phyloP scores from a whole-genome alignment of 306 rosid genomes.

The Malus domestica region DNA sequence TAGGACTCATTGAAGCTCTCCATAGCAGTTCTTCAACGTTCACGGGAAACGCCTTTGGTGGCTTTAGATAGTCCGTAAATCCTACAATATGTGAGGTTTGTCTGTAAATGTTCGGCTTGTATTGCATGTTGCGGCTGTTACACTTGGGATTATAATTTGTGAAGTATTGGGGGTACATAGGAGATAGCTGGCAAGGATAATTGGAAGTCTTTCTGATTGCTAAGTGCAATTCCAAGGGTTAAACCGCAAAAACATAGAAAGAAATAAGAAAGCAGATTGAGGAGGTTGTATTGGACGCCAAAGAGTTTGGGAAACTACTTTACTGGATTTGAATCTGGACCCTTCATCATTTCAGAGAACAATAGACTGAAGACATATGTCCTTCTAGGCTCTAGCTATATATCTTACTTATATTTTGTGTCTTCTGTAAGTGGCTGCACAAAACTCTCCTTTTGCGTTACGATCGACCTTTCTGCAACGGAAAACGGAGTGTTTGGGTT shows the following conservation, averaged over 20 bases:
- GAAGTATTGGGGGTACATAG: too few relatives aligned
- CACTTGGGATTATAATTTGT: too few relatives aligned
- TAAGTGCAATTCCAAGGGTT: not conserved
- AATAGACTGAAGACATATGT: too few relatives aligned
- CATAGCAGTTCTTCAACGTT: constrained; percentile 59
- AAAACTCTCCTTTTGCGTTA: too few relatives aligned
- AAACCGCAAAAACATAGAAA: not conserved
- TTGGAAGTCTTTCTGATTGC: not conserved
- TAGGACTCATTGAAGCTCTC: constrained; percentile 68
- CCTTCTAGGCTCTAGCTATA: not conserved
- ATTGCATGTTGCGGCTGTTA: too few relatives aligned
- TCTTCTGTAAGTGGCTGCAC: too few relatives aligned
- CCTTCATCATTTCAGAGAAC: not conserved
- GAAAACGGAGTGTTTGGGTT: too few relatives aligned
- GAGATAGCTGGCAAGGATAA: too few relatives aligned
- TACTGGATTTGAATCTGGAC: constrained; percentile 9
- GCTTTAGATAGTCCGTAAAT: constrained; percentile 15
- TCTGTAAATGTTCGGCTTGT: too few relatives aligned
- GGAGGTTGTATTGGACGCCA: not conserved
- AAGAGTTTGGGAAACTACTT: not conserved
- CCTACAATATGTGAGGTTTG: too few relatives aligned
- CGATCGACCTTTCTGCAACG: too few relatives aligned
- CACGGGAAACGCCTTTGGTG: constrained; percentile 46
- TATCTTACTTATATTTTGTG: too few relatives aligned
- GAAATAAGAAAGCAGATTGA: not conserved